phyloP scores from a whole-genome alignment of 208 protist species.

The Sergeia podlipaevii region DNA sequence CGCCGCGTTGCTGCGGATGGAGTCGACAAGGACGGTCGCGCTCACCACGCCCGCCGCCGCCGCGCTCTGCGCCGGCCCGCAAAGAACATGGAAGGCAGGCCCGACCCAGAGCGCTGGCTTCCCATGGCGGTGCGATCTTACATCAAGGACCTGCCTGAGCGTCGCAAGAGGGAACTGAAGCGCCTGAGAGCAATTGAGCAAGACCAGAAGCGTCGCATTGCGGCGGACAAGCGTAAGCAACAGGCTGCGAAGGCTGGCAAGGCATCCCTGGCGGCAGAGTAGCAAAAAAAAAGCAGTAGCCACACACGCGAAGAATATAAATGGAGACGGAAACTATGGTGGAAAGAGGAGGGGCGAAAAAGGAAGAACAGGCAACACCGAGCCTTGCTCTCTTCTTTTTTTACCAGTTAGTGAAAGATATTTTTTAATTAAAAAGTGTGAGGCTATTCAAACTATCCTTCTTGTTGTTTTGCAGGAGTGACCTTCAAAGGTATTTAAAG shows the following conservation, averaged over 20 bases:
- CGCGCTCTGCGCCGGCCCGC: conserved; percentile 45
- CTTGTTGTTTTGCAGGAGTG: conserved; percentile 9
- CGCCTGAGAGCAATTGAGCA: conserved; percentile 80
- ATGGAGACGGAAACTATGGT: too few relatives aligned
- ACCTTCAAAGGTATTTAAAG: too few relatives aligned
- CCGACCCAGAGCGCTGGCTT: conserved; percentile 87
- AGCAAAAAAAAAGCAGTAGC: too few relatives aligned
- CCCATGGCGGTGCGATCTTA: conserved; percentile 79
- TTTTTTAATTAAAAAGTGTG: too few relatives aligned
- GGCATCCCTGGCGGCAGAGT: not conserved
- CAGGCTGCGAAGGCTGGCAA: not conserved
- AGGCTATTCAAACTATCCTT: conserved; percentile 3
- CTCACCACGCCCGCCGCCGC: conserved; percentile 19
- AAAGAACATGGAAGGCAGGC: conserved; percentile 58
- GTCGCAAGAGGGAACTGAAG: conserved; percentile 76
- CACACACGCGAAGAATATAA: too few relatives aligned
- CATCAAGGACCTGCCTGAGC: conserved; percentile 77
- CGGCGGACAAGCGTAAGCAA: conserved; percentile 17
- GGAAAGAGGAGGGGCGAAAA: too few relatives aligned
- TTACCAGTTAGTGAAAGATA: too few relatives aligned
- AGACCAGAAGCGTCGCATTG: conserved; percentile 66
- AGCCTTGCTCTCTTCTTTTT: too few relatives aligned
- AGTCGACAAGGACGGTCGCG: conserved; percentile 5
- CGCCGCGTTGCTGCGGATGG: conserved; percentile 24
- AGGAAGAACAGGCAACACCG: too few relatives aligned